Evolutionary conservation across 371 early-diverging fungal genomes (phyloP).

Genomic region (Choanephora cucurbitarum): DNA sequence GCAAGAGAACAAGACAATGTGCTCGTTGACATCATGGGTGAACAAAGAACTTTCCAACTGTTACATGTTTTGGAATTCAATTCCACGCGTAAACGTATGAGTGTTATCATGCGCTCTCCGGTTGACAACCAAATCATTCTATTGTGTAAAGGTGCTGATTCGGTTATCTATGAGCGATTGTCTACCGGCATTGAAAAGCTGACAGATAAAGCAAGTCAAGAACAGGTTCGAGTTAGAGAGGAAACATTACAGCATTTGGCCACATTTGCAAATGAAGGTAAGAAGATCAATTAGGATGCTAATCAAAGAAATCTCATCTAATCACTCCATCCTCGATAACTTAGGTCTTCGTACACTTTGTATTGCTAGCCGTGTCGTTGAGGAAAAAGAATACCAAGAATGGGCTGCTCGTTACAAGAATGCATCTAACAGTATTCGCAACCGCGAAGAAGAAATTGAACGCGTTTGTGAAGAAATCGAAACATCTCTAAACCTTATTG

Average conservation of each 20-base stretch:
- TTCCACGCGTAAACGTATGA: conserved; percentile 88
- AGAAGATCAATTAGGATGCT: no score
- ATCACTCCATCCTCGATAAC: background rate
- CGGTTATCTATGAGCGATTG: conserved; percentile 83
- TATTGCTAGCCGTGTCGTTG: conserved; percentile 80
- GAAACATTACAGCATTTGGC: conserved; percentile 42
- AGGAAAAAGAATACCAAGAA: conserved; percentile 71
- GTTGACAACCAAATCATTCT: conserved; percentile 76
- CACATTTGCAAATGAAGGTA: conserved; percentile 85
- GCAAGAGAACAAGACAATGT: conserved; percentile 72
- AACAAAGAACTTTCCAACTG: conserved; percentile 59
- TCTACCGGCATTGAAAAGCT: conserved; percentile 25
- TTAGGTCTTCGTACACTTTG: conserved; percentile 89
- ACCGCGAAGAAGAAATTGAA: conserved; percentile 83
- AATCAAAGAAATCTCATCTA: background rate
- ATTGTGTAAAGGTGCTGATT: conserved; percentile 96
- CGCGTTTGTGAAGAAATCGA: conserved; percentile 86
- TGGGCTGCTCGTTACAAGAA: conserved; percentile 79
- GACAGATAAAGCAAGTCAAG: conserved; percentile 42
- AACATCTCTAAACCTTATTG: conserved; percentile 67
- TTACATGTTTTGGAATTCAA: conserved; percentile 87
- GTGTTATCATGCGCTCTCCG: conserved; percentile 70
- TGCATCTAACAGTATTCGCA: conserved; percentile 79
- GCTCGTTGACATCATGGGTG: conserved; percentile 73
- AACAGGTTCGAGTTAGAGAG: conserved; percentile 48